A percentile compares a stretch with the other conserved stretches of the same genome.
Evolutionary conservation across 768 basidiomycete genomes (phyloP).

Genomic region (Mycena chlorophos): DNA sequence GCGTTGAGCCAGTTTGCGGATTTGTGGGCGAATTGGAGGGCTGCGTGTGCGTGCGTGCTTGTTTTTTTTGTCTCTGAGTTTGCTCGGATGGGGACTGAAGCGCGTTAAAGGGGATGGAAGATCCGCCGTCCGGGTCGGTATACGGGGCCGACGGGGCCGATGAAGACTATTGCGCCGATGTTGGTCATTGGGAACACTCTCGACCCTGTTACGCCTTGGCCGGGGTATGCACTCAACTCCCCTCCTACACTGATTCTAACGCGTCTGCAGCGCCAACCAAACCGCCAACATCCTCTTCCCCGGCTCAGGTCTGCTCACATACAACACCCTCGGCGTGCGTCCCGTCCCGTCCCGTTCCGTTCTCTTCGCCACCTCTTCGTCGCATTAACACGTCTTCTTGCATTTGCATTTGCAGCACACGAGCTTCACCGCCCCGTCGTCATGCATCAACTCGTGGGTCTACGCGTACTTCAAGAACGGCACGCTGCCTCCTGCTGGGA

Average conservation of each 20-base stretch:
- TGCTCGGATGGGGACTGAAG: neutral
- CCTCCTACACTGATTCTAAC: neutral
- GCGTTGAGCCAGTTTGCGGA: conserved; percentile 22
- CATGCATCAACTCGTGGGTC: conserved; percentile 22
- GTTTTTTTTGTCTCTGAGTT: neutral
- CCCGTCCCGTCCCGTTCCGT: neutral
- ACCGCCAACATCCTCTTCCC: conserved; percentile 13
- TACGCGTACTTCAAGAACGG: conserved; percentile 29
- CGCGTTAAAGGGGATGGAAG: conserved; percentile 14
- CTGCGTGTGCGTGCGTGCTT: conserved; percentile 10
- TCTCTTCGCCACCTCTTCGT: no score
- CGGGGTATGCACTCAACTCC: conserved; percentile 7
- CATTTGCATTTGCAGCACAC: conserved; percentile 10
- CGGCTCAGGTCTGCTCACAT: conserved; percentile 19
- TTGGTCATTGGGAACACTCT: conserved; percentile 28
- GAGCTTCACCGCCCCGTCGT: conserved; percentile 22
- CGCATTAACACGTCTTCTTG: neutral
- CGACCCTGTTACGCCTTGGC: conserved; percentile 23
- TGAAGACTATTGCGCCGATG: conserved; percentile 25
- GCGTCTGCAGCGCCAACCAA: conserved; percentile 9
- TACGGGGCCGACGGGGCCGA: conserved; percentile 16
- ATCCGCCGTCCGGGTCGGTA: conserved; percentile 13
- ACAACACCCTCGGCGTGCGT: conserved; percentile 22
- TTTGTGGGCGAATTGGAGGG: conserved; percentile 10
- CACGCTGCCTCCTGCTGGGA: conserved; percentile 25